Base-by-base conservation (phyloP, 2,329 filamentous ascomycete species). In the Alternaria incomplexa region DNA sequence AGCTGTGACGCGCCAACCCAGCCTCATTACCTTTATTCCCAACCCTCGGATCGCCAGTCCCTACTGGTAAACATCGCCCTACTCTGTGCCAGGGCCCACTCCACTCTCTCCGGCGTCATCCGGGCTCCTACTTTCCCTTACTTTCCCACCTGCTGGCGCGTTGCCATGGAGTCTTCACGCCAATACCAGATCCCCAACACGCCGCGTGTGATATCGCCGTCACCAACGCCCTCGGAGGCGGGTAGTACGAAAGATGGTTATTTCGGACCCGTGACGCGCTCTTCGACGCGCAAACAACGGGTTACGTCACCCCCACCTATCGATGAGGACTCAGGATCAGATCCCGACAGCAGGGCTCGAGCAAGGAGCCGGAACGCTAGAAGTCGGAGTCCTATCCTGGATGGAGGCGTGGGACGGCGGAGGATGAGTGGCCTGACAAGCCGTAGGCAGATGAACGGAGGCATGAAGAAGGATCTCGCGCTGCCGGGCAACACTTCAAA, bases 121-220 rank as follows among this genome's bases (percentile, higher is more conserved):
- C 80, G 81, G 69, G 81, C 81, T 51, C 83, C 89, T 61, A 82
- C 84, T 44, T 85, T 92, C 3, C 89, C 89, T 50, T 86, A 87
- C 43, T 91, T 91, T 63, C 66, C 71, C 30, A 70, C 68, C 61
- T 79, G 77, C 66, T 80, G 75, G 74, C 77, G 73, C 56, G 69
- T 72, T 57, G 76, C 77, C 63, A 83, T 83, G 72, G 75, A 79
- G 62, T 70, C 80, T 47, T 86, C 86, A 78, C 81, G 83, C 51
- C 82, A 83, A 72, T 83, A 87, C 67, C 83, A 84, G 70, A 84
- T 96, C 61, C 93, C 94, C 61, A 87, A 87, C 61, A 96, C 91
- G 60, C 93, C 93, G 74, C 90, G 93, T 75, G 92, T 97, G 71
- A 96, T 96, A 71, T 96, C 93, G 12, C 93, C 94, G 44, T 96